Base-by-base conservation (phyloP, 208 protist genomes). In the Trypanosoma lewisi region DNA sequence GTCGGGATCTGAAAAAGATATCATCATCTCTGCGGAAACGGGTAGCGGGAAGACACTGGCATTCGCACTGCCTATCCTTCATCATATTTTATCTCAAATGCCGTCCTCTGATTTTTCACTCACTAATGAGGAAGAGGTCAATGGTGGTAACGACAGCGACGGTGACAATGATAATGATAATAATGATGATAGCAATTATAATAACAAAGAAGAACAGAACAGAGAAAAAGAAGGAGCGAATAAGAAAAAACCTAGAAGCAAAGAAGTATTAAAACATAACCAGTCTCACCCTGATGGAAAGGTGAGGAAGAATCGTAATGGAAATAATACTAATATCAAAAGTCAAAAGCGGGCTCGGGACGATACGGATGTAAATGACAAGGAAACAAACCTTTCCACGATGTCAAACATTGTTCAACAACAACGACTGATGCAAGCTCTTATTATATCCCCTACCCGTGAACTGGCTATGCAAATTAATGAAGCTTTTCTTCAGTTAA, bases 401-500 rank as follows among this genome's bases (percentile, higher is more conserved):
- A 39, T 21, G 14, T 2, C 9, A 36, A 52, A 62, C 31, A 48
- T 49, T 37, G 58, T 62, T 47, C 41, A 21, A 23, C 45, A 60
- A 31, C n/a, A 52, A 23, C 84, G 85, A 28, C 42, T 91, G 36
- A 93, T 94, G 87, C 82, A 91, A 70, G 72, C 87, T 16, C 89
- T 99, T 57, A 94, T 99, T 54, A 84, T 99, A 49, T 95, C 98
- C 9, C 98, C 98, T 21, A 99, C 98, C 2, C 90, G 98, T 61
- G 98, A 99, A 84, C 81, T 99, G 0, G 97, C 98, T 7, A 66
- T 99, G 17, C 98, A 99, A 80, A 98, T 98, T 44, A 89, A 98
- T 55, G 78, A 87, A 16, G 73, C 81, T 19, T 69, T 94, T 19
- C 44, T 69, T 9, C 77, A 87, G 71, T 82, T 96, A 21, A 83